Evolutionary conservation across 768 basidiomycete species (phyloP), one percentile per base, ranked within the genome.

Genomic region (Leccinellum rugosiceps): DNA sequence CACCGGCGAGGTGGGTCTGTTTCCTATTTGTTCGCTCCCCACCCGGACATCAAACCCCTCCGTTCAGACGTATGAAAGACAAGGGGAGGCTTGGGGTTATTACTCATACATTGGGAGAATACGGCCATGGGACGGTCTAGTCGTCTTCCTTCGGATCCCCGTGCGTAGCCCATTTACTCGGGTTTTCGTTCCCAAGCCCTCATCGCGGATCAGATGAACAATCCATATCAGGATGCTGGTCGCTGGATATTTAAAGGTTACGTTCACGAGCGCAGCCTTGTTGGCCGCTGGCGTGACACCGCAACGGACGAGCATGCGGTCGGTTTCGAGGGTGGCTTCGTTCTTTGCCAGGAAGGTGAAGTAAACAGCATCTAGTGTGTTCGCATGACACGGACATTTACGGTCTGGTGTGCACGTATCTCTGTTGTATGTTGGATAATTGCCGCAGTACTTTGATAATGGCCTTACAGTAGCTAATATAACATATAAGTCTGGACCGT

Each of bases 221-320:
- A 72, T 23, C 65, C 49, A 4, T 61, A 72, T 48, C 62, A 53
- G 32, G 52, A 68, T 50, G 56, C 69, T 14, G 80, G 82, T 11
- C 75, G 68, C 28, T 83, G 77, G 79, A 64, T 83, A 52, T 83
- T 83, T 52, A 79, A 74, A 58, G 81, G 82, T 50, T 83, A 83
- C 63, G 56, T 83, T 46, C 75, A 83, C 52, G 75, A 74, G 60
- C 67, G 71, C 28, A 82, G 78, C 65, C 69, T 83, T 38, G 80
- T 80, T 35, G 83, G 82, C 34, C 74, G 80, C 21, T 82, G 82
- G 82, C 77, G 82, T 52, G 81, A 81, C 57, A 81, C 78, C 21
- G 68, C 69, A 41, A 82, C 77, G 1, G 65, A 68, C 25, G 63
- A 68, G 17, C 66, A 74, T 52, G 63, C 65, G 23, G 63, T 75